A percentile compares a stretch with the other conserved stretches of the same genome.
These are phyloP conservation scores for Pythium periplocum DNA, from an alignment of 352 stramenopile genomes.

Conservation along the genomic window DNA sequence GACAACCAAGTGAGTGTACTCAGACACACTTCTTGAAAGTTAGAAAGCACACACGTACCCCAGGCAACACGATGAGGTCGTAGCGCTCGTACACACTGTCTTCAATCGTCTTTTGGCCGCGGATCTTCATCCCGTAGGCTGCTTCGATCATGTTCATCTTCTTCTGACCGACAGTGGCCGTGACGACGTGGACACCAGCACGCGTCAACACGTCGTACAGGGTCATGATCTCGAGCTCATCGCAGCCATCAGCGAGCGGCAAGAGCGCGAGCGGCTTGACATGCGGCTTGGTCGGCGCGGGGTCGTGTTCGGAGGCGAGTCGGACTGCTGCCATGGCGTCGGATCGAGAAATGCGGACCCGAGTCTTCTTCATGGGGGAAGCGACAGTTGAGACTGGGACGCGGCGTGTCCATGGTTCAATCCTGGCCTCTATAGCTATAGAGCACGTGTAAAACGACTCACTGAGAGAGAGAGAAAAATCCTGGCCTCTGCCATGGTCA, in stretches of 20 bases:
- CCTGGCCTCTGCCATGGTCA: no score
- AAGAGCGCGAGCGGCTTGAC: conserved; percentile 63
- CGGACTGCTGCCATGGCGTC: conserved; percentile 11
- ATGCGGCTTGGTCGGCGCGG: conserved; percentile 15
- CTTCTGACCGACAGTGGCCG: conserved; percentile 43
- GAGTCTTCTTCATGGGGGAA: no score
- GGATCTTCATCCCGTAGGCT: conserved; percentile 55
- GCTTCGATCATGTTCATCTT: conserved; percentile 59
- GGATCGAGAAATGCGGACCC: neutral
- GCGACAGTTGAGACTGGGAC: no score
- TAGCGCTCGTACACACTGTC: conserved; percentile 57
- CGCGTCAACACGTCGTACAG: conserved; percentile 57
- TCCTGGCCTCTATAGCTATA: no score
- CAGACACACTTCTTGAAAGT: neutral
- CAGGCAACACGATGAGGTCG: conserved; percentile 68
- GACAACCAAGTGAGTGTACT: neutral
- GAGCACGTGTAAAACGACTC: no score
- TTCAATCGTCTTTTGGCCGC: conserved; percentile 57
- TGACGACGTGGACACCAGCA: conserved; percentile 50
- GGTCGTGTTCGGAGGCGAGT: conserved; percentile 15
- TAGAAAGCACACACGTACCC: conserved; percentile 23
- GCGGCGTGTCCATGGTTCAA: no score
- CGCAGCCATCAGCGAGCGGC: conserved; percentile 51
- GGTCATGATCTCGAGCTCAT: conserved; percentile 64
- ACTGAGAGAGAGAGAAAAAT: no score